Evolutionary conservation across 2,329 filamentous ascomycete species (phyloP).

Genomic region (Thelonectria olida): DNA sequence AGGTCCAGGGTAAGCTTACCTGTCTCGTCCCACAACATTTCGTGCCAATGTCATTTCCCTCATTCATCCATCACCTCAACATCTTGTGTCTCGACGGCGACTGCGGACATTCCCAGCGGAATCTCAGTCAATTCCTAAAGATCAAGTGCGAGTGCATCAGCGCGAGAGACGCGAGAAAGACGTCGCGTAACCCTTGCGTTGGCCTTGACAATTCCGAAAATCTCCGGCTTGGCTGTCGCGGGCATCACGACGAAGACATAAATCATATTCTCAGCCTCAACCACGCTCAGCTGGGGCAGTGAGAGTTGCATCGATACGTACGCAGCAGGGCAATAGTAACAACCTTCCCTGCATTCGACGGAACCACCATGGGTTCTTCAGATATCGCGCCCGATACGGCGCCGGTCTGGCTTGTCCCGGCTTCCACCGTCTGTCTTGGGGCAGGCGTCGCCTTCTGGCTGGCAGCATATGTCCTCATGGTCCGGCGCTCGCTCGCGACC

Average conservation of each 20-base stretch:
- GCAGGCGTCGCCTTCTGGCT: conserved; percentile 53
- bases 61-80: not conserved
- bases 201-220: too few species aligned
- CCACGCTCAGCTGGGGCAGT: too few species aligned
- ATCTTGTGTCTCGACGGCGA: not conserved
- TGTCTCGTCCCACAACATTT: not conserved
- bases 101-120: not conserved
- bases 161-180: not conserved
- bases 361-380: conserved; percentile 47
- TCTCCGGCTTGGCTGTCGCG: too few species aligned
- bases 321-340: too few species aligned
- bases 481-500: conserved; percentile 54
- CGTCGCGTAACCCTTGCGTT: not conserved
- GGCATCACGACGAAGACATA: too few species aligned
- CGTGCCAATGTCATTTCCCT: not conserved
- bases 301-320: too few species aligned
- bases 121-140: not conserved
- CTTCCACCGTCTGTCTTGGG: conserved; percentile 46
- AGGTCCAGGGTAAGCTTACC: not conserved
- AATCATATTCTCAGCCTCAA: too few species aligned
- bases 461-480: conserved; percentile 57
- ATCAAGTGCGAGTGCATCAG: not conserved
- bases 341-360: not conserved
- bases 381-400: conserved; percentile 49
- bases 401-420: conserved; percentile 50